Percentiles rank a stretch among this genome's conserved stretches.
These are phyloP conservation scores for Lithohypha guttulata DNA, from an alignment of 2,329 filamentous ascomycete genomes.

Conservation along the genomic window DNA sequence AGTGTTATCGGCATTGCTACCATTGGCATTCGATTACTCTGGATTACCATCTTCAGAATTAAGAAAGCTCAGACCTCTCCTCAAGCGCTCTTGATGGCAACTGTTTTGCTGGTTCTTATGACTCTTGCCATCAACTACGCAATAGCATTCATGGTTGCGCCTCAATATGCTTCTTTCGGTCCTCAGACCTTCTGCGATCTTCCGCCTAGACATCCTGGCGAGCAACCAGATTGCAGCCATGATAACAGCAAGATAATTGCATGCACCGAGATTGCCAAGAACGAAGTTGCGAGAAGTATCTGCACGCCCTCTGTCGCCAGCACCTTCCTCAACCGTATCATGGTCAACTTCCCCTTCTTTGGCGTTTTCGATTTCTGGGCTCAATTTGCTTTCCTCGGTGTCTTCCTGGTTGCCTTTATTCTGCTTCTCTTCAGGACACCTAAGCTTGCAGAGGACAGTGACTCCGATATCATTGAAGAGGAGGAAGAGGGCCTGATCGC, in stretches of 20 bases:
- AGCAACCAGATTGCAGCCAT: constrained; percentile 63
- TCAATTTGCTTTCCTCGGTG: constrained; percentile 77
- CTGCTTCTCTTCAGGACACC: constrained; percentile 73
- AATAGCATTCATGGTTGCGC: constrained; percentile 84
- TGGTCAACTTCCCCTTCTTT: constrained; percentile 90
- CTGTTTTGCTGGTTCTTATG: constrained; percentile 80
- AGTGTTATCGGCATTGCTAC: constrained; percentile 77
- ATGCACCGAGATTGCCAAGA: constrained; percentile 67
- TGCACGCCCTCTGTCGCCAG: constrained; percentile 88
- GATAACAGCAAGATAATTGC: constrained; percentile 62
- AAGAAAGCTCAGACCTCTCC: constrained; percentile 79
- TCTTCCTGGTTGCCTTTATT: constrained; percentile 73
- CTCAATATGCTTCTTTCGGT: constrained; percentile 88
- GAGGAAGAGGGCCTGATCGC: constrained; percentile 89
- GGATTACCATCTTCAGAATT: constrained; percentile 87
- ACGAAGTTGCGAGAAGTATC: constrained; percentile 61
- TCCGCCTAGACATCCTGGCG: constrained; percentile 49
- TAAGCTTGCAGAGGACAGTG: constrained; percentile 63
- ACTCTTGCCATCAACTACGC: constrained; percentile 88
- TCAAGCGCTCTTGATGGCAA: constrained; percentile 82
- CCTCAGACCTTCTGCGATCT: constrained; percentile 88
- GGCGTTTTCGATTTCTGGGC: constrained; percentile 91
- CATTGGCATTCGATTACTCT: constrained; percentile 90
- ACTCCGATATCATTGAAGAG: constrained; percentile 70
- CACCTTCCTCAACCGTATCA: constrained; percentile 85